phyloP scores from a whole-genome alignment of 352 stramenopile species.

The Phytophthora rubi region DNA sequence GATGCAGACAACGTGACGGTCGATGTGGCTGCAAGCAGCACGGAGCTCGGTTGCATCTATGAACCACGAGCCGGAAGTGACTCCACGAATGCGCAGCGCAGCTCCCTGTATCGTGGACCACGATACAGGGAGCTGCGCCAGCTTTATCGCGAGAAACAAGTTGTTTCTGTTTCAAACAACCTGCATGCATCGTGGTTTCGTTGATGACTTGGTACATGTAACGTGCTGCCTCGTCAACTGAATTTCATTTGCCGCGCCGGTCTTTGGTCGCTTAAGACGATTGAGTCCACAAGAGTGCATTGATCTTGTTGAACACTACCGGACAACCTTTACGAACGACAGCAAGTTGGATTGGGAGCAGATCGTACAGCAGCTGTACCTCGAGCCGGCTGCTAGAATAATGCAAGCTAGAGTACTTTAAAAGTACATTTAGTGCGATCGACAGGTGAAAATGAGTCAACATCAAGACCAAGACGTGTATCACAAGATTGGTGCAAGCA shows the following conservation, averaged over 20 bases:
- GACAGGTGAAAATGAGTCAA: too few relatives aligned
- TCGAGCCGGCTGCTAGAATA: too few relatives aligned
- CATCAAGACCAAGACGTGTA: too few relatives aligned
- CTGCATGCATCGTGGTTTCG: neutral
- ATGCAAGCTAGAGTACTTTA: too few relatives aligned
- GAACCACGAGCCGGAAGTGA: conserved; percentile 8
- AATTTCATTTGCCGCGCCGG: neutral
- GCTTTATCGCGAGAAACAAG: too few relatives aligned
- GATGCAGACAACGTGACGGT: conserved; percentile 16
- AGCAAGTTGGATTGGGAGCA: conserved; percentile 7
- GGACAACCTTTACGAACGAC: conserved; percentile 19
- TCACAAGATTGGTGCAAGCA: too few relatives aligned
- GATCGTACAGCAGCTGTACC: too few relatives aligned
- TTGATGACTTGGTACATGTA: neutral
- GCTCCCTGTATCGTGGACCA: neutral
- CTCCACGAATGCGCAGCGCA: neutral
- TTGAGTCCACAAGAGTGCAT: neutral
- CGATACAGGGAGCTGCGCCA: neutral
- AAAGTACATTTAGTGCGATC: too few relatives aligned
- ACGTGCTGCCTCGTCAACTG: neutral
- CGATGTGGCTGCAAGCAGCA: conserved; percentile 17
- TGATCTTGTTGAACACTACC: conserved; percentile 4
- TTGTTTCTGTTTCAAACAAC: too few relatives aligned
- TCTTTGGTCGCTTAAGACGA: neutral
- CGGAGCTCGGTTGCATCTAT: conserved; percentile 7